A percentile compares a stretch with the other conserved stretches of the same genome.
Conservation (phyloP, 768 basidiomycete species). For the Lactarius pseudohatsudake region DNA sequence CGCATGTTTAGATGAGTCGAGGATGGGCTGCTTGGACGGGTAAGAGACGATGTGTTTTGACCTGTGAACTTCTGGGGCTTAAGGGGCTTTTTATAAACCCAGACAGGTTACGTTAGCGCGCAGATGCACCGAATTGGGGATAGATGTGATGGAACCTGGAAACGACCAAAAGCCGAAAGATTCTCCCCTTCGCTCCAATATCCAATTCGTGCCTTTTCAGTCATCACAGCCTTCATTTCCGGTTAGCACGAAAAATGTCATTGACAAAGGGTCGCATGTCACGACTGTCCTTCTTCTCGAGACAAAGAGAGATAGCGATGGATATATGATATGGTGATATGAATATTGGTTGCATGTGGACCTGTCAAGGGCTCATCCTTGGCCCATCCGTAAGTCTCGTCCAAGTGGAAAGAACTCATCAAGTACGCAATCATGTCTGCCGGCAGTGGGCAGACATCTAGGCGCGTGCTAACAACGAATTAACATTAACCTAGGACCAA, state of each 20-base stretch:
- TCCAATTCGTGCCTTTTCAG: constrained; percentile 1
- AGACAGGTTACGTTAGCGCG: not conserved
- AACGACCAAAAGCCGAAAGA: not conserved
- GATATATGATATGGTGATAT: too few species aligned
- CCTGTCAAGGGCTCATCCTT: too few species aligned
- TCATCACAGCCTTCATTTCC: constrained; percentile 8
- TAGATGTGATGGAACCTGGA: not conserved
- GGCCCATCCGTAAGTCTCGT: too few species aligned
- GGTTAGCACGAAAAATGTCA: constrained; percentile 4
- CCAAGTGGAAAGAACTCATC: too few species aligned
- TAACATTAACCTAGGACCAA: too few species aligned
- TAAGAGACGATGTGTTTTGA: not conserved
- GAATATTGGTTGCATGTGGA: too few species aligned
- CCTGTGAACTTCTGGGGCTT: not conserved
- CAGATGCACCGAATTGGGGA: constrained; percentile 2
- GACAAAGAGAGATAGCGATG: too few species aligned
- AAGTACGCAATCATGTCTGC: too few species aligned
- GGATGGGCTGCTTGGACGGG: not conserved
- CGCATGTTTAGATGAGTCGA: constrained; percentile 12
- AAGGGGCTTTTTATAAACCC: constrained; percentile 6
- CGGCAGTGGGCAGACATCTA: too few species aligned
- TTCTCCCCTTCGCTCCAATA: not conserved
- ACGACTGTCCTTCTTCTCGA: too few species aligned
- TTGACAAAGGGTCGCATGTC: too few species aligned
- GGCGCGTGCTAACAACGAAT: too few species aligned